These are phyloP conservation scores for Brettanomyces naardenensis DNA, from an alignment of 805 yeast genomes.

Conservation along the genomic window DNA sequence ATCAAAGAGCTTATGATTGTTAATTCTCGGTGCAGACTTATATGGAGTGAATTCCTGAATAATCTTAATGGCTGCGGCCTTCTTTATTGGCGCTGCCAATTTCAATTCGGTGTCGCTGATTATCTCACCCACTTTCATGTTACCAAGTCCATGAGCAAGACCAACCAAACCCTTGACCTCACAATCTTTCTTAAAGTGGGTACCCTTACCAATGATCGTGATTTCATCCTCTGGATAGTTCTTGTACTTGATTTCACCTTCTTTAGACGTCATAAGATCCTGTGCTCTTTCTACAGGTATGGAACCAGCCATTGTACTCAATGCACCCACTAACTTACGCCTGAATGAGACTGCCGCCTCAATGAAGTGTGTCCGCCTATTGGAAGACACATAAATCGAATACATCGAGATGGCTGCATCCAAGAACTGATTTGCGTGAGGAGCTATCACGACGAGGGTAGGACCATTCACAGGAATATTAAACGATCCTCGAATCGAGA, in stretches of 20 bases:
- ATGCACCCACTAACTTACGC: slow-evolving; percentile 59
- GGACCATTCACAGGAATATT: slow-evolving; percentile 66
- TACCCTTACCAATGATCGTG: slow-evolving; percentile 57
- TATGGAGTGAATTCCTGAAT: slow-evolving; percentile 46
- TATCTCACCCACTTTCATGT: slow-evolving; percentile 60
- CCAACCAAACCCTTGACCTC: slow-evolving; percentile 64
- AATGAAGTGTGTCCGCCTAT: slow-evolving; percentile 68
- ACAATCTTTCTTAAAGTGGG: slow-evolving; percentile 59
- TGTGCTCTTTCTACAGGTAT: slow-evolving; percentile 93
- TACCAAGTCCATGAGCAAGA: slow-evolving; percentile 70
- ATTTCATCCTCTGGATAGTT: slow-evolving; percentile 41
- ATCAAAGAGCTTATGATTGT: slow-evolving; percentile 74
- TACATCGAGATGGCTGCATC: slow-evolving; percentile 64
- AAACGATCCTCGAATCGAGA: slow-evolving; percentile 81
- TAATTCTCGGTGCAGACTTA: slow-evolving; percentile 71
- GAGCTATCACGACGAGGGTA: slow-evolving; percentile 89
- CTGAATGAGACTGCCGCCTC: slow-evolving; percentile 78
- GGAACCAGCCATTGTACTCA: slow-evolving; percentile 68
- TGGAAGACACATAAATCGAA: slow-evolving; percentile 57
- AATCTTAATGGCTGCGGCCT: slow-evolving; percentile 36
- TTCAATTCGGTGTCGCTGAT: slow-evolving; percentile 61
- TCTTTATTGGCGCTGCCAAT: slow-evolving; percentile 63
- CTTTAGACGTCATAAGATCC: slow-evolving; percentile 62
- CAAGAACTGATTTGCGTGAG: slow-evolving; percentile 90
- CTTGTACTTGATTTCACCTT: slow-evolving; percentile 46